Evolutionary conservation across 305 asterid species (phyloP), one percentile per base, ranked within the genome.

Genomic region (Euphrasia arctica): DNA sequence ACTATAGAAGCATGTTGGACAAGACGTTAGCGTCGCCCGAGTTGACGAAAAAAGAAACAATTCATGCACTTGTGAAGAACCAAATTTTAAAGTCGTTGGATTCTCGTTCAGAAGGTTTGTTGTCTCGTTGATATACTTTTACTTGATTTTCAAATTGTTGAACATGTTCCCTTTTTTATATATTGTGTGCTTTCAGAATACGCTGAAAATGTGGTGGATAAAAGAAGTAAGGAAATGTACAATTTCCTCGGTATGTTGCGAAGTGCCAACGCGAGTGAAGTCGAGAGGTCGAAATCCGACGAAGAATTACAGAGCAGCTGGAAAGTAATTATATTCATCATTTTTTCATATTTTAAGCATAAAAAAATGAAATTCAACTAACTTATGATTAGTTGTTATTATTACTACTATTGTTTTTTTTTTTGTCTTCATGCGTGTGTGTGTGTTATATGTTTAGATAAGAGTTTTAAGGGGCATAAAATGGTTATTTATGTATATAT

Each of bases 161-260:
- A 55, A 57, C 41, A 22, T 54, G 28, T 47, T 58, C 51, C 34
- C 13, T 36, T 58, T 65, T 67, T 18, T 18, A 18, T 18, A 4
- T 60, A 42, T 62, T 60, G 56, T 78, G 62, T 61, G 66, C 73
- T n/a, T 75, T 74, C 80, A 92, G 98, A 78, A 47, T 75, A 64
- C 73, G 43, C 62, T 41, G 92, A 82, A 49, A 22, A 61, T 39
- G 75, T 79, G 58, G 83, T 84, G 54, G 85, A 79, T 43, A 80
- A 69, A 72, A 85, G 93, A 84, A 85, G 93, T 68, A 72, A 73
- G 65, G 89, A 89, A 79, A 74, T 89, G 58, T 83, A 75, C 1
- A 72, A 73, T 74, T 85, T 89, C 68, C 91, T 92, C 14, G 66
- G 63, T 61, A 89, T 85, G 96, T 69, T 89, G 75, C 78, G 95